Evolutionary conservation across 2,329 filamentous ascomycete genomes (phyloP), one percentile per base, ranked within the genome.

Genomic region (Cytospora mali): DNA sequence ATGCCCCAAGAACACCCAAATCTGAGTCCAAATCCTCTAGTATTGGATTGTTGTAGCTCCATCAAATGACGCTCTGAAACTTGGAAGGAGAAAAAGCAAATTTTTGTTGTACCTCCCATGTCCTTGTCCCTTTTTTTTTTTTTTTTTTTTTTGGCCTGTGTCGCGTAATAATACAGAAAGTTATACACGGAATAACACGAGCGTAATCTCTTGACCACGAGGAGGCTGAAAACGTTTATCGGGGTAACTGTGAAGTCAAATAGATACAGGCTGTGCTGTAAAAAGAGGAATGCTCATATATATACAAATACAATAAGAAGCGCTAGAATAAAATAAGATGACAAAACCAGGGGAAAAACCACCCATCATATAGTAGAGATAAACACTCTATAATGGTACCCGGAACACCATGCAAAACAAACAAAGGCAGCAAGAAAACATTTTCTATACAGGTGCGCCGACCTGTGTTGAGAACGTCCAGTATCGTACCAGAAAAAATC

Each of bases 381-480:
- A 4, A 11, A 23, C 42, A 23, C 42, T 46, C n/a, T 46, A 23
- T 46, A 5, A 27, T 56, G 25, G 25, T 28, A 21, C 14, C 28
- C 18, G 54, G 33, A 46, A 39, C 31, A 28, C 54, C 39, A 46
- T 14, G 28, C 23, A 27, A 52, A 52, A 31, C 21, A 48, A 48
- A 29, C 48, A 25, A 46, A 51, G 21, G 23, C 31, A 51, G 18
- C 21, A 18, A 25, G 5, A 14, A 31, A 51, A 29, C 48, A 39
- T 16, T 28, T n/a, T 48, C 50, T 58, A 58, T 33, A 52, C 28
- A 23, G 48, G 56, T 33, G 33, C 56, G 29, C 11, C 31, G 27
- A 35, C 6, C 29, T 6, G 11, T n/a, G 31, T 29, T 29, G 5
- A 16, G 13, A 46, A 23, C n/a, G n/a, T 23, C 9, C 42, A n/a